Conservation (phyloP, 352 stramenopile species). For the Globisporangium canariense region DNA sequence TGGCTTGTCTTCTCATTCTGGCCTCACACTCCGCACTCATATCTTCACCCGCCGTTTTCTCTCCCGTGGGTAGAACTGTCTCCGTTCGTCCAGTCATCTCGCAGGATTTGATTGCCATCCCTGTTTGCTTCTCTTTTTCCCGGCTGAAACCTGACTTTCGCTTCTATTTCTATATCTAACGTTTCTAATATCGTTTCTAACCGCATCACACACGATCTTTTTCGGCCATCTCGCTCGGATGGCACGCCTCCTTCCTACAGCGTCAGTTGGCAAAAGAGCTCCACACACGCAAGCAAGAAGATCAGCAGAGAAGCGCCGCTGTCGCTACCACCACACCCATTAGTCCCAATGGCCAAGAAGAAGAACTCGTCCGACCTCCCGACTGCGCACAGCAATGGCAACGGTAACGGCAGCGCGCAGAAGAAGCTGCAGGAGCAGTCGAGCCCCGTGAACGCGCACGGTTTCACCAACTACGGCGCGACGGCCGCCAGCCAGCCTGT, state of each 20-base stretch:
- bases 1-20: too few relatives aligned
- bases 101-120: constrained; percentile 1
- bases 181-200: too few relatives aligned
- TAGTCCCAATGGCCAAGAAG: constrained; percentile 14
- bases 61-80: not conserved
- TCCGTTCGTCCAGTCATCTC: not conserved
- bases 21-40: too few relatives aligned
- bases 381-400: not conserved
- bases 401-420: constrained; percentile 4
- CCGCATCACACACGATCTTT: not conserved
- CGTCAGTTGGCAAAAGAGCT: constrained; percentile 12
- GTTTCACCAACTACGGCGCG: constrained; percentile 45
- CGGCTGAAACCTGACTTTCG: too few relatives aligned
- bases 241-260: not conserved
- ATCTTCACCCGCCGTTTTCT: too few relatives aligned
- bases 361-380: constrained; percentile 8
- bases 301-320: not conserved
- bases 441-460: constrained; percentile 24
- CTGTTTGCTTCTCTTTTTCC: too few relatives aligned
- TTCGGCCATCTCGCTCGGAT: not conserved
- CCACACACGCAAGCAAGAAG: constrained; percentile 1
- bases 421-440: constrained; percentile 5
- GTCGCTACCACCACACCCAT: not conserved
- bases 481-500: constrained; percentile 1
- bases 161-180: too few relatives aligned